These are phyloP conservation scores for Colletotrichum euphorbiae DNA, from an alignment of 2,329 filamentous ascomycete species.

Conservation along the genomic window DNA sequence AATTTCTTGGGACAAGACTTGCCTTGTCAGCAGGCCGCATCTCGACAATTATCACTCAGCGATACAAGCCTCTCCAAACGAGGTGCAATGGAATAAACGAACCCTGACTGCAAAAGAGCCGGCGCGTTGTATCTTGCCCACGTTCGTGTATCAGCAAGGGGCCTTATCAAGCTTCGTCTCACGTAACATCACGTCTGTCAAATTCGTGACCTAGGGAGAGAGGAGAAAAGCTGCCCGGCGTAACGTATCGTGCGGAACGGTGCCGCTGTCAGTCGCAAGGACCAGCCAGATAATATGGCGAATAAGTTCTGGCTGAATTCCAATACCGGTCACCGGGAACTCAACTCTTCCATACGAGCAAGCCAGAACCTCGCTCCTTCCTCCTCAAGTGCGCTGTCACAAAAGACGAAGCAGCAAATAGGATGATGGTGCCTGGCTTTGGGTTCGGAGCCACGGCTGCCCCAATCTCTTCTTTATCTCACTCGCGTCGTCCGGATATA, in stretches of 20 bases:
- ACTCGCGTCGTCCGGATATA: neutral
- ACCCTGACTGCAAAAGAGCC: conserved; percentile 1
- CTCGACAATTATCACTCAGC: neutral
- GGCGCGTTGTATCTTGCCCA: conserved; percentile 4
- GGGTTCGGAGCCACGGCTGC: neutral
- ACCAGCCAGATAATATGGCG: conserved; percentile 7
- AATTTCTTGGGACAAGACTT: neutral
- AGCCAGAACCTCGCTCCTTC: neutral
- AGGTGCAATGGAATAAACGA: neutral
- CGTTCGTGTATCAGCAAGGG: neutral
- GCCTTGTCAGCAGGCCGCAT: neutral
- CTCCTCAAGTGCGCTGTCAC: neutral
- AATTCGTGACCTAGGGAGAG: neutral
- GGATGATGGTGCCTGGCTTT: conserved; percentile 3
- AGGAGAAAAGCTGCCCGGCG: conserved; percentile 23
- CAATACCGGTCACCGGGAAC: neutral
- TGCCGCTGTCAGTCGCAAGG: conserved; percentile 18
- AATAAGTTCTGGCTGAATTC: conserved; percentile 18
- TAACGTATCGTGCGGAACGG: conserved; percentile 26
- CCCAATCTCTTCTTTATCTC: neutral
- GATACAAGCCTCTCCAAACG: neutral
- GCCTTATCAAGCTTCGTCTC: neutral
- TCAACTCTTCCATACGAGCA: neutral
- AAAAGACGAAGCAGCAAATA: conserved; percentile 3
- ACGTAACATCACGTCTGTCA: neutral